Conservation (phyloP, 2,329 filamentous ascomycete species). For the Corniculantispora saksenae region DNA sequence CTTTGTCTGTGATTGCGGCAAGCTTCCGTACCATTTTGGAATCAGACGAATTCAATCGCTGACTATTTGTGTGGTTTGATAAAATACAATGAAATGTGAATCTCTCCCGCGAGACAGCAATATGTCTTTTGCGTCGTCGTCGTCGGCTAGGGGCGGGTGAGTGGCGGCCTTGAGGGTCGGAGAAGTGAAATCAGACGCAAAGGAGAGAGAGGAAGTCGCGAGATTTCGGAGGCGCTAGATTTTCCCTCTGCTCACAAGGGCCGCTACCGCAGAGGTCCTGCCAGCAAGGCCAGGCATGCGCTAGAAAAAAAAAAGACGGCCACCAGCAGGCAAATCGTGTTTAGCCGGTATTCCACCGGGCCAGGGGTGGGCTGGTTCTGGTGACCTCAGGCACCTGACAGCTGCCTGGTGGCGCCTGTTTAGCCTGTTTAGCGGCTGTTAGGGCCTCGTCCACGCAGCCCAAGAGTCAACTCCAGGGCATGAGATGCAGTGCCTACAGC, state of each 20-base stretch:
- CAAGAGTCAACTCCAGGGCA: not conserved
- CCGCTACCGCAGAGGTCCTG: not conserved
- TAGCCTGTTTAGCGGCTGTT: not conserved
- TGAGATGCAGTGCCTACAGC: not conserved
- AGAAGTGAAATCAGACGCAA: not conserved
- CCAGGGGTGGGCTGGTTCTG: not conserved
- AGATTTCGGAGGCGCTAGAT: constrained; percentile 19
- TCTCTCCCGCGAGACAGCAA: constrained; percentile 15
- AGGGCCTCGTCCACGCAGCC: not conserved
- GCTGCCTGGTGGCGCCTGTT: not conserved
- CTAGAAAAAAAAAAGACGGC: not conserved
- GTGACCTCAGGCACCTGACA: not conserved
- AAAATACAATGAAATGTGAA: not conserved
- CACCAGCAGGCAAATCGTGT: not conserved
- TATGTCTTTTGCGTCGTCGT: constrained; percentile 5
- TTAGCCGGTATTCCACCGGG: constrained; percentile 8
- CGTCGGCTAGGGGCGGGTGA: not conserved
- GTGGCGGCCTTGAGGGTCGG: constrained; percentile 1
- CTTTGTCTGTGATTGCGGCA: not conserved
- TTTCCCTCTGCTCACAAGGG: not conserved
- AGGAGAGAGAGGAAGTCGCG: constrained; percentile 13
- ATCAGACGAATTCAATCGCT: constrained; percentile 21
- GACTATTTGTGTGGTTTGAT: not conserved
- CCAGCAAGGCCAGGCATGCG: not conserved
- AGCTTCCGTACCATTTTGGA: constrained; percentile 15